Evolutionary conservation across 371 early-diverging fungal species (phyloP).

Genomic region (Conidiobolus incongruus): DNA sequence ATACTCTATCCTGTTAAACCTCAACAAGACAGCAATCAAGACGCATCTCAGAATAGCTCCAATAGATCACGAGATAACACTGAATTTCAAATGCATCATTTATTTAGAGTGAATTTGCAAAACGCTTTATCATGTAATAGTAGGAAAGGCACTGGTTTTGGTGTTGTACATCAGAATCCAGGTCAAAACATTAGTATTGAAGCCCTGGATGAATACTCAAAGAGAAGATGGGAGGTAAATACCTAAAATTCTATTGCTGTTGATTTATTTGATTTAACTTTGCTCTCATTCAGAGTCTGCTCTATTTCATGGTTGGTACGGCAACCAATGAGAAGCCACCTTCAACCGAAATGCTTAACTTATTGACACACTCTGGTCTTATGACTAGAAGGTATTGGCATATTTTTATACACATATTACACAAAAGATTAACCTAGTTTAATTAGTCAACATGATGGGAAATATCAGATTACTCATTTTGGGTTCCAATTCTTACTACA

Average conservation of each 20-base stretch:
- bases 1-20: too few species aligned
- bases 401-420: neutral
- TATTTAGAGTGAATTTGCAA: conserved; percentile 55
- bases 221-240: conserved; percentile 59
- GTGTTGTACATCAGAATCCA: conserved; percentile 31
- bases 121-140: conserved; percentile 76
- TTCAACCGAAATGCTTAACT: conserved; percentile 47
- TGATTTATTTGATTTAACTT: neutral
- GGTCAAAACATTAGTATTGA: conserved; percentile 39
- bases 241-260: neutral
- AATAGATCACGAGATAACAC: too few species aligned
- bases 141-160: conserved; percentile 63
- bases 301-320: conserved; percentile 89
- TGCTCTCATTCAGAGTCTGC: conserved; percentile 22
- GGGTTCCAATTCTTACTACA: conserved; percentile 92
- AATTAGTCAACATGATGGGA: conserved; percentile 6
- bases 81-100: conserved; percentile 27
- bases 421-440: neutral
- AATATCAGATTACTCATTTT: conserved; percentile 62
- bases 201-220: conserved; percentile 59
- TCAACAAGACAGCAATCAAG: too few species aligned
- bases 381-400: conserved; percentile 32
- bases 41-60: too few species aligned
- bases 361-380: conserved; percentile 47
- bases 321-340: conserved; percentile 34